These are phyloP conservation scores for Syzygium syzygioides DNA, from an alignment of 441 rosid genomes.

Conservation along the genomic window DNA sequence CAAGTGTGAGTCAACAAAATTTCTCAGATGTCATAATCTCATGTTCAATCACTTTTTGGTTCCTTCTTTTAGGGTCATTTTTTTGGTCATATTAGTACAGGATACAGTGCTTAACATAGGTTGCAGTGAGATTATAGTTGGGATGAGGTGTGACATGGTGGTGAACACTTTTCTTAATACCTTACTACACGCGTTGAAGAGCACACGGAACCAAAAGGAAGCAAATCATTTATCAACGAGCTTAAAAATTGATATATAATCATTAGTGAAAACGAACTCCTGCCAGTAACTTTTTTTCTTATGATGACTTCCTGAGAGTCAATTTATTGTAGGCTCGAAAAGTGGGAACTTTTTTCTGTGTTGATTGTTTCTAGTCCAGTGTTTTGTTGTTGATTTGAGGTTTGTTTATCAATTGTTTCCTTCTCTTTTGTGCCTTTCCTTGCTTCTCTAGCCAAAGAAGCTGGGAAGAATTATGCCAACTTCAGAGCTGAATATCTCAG, in stretches of 20 bases:
- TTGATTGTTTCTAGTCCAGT: not conserved
- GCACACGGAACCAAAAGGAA: not conserved
- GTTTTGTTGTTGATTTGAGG: not conserved
- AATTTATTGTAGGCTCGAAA: not conserved
- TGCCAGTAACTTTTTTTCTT: not conserved
- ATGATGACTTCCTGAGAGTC: not conserved
- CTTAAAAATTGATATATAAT: not conserved
- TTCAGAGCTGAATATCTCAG: not conserved
- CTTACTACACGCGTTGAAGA: not conserved
- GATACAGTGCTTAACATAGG: not conserved
- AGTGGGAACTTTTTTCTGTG: not conserved
- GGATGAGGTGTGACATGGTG: not conserved
- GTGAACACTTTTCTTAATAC: not conserved
- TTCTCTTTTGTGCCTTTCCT: not conserved
- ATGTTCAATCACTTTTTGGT: not conserved
- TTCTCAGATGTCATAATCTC: not conserved
- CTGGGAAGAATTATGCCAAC: not conserved
- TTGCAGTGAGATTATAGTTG: not conserved
- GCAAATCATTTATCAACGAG: not conserved
- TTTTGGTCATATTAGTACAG: not conserved
- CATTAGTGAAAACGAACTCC: not conserved
- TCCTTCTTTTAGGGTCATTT: not conserved
- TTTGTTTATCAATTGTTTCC: not conserved
- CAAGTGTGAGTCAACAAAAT: constrained; percentile 41
- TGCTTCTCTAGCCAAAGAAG: not conserved